Base-by-base conservation (phyloP, 2,329 filamentous ascomycete genomes). In the Aureobasidium sp. region DNA sequence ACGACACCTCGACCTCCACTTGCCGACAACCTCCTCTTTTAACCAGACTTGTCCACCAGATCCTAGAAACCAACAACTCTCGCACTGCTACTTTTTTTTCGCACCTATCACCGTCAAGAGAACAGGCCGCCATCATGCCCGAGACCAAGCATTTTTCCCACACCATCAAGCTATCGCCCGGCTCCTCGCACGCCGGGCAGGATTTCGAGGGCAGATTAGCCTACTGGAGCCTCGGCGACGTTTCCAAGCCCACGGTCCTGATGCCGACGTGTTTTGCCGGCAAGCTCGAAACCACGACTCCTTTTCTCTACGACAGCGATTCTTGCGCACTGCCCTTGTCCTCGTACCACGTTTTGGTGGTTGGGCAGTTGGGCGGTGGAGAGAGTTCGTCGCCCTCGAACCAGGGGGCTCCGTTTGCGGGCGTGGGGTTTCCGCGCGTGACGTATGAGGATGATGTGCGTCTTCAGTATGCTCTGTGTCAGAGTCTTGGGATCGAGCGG, bases 191-290 rank as follows among this genome's bases (percentile, higher is more conserved):
- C 27, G 57, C 67, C 11, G 63, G 62, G 40, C 54, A 61, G 19
- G 62, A 64, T 2, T 68, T 69, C 50, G 61, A 68, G 13, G 65
- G 67, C 27, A 68, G 65, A 51, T 65, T 75, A 54, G 68, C 78
- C 42, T 79, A 79, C 67, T 73, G 73, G 49, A 73, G 73, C 7
- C 71, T 75, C 66, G 77, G 78, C 63, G 67, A 73, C 9, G 66
- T 71, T 1, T 69, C 68, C 5, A 69, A 68, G 27, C 73, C 77
- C 49, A 69, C 67, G n/a, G 75, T 76, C 17, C 67, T 83, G 15
- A 75, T 84, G 13, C 75, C 78, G 25, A 83, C 81, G 2, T 84
- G 81, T 67, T 84, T 80, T 67, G 75, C 77, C 5, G 81, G 82
- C 25, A 73, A 73, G 9, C 75, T 84, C 19, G 74, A 75, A 31